Conservation (phyloP, 139 green algal genomes). For the Volvox africanus region DNA sequence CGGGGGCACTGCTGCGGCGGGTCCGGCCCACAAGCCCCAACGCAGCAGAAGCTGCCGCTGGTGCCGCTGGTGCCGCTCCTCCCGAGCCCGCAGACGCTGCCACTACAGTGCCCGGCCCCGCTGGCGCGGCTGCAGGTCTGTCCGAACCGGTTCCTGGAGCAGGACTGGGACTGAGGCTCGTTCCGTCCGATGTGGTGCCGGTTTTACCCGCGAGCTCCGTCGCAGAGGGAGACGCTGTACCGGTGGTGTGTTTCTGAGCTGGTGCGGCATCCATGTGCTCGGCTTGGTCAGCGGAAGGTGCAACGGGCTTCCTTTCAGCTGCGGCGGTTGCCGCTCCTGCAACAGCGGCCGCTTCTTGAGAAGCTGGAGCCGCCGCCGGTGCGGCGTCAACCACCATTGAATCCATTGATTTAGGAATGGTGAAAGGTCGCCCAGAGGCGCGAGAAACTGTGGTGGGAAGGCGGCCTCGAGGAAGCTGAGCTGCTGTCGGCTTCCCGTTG, state of each 20-base stretch:
- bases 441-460: background rate
- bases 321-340: background rate
- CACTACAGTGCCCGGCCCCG: too few relatives aligned
- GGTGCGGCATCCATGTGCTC: background rate
- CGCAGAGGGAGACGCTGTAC: background rate
- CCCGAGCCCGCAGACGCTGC: background rate
- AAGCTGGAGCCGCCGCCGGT: background rate
- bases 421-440: background rate
- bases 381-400: conserved; percentile 24
- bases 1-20: conserved; percentile 1
- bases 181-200: too few relatives aligned
- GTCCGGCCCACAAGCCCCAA: background rate
- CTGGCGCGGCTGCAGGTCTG: too few relatives aligned
- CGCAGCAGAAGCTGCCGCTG: background rate
- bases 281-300: background rate
- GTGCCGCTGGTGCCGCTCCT: background rate
- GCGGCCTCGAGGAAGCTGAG: background rate
- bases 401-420: conserved; percentile 14
- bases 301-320: background rate
- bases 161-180: conserved; percentile 15
- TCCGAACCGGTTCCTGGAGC: background rate
- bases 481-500: conserved; percentile 16
- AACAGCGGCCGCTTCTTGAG: background rate
- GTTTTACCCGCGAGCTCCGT: background rate
- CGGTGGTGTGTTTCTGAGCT: background rate